Base-by-base conservation (phyloP, 2,329 filamentous ascomycete species). In the Verticillium longisporum region DNA sequence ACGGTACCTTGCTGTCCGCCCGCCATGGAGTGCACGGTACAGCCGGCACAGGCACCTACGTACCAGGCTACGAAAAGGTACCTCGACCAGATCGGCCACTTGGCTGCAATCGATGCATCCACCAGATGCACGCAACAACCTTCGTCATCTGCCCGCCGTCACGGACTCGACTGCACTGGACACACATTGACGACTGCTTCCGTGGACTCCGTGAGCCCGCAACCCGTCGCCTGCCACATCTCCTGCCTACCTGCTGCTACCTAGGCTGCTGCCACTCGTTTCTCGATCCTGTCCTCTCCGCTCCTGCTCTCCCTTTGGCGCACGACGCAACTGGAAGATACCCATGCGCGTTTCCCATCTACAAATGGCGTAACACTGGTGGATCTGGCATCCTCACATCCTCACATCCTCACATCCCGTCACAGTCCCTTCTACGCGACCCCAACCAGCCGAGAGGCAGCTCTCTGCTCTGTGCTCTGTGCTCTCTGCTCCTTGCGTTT, bases 361-460 rank as follows among this genome's bases (percentile, higher is more conserved):
- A 50, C 38, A 41, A 21, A 50, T 58, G 56, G 37, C 37, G 37
- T 58, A 58, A 45, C 56, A 58, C 38, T 32, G 15, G 56, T 58
- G 56, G 56, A 58, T 58, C 56, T 38, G 36, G 37, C 56, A 50
- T 45, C 56, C 37, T 41, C 37, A 53, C 45, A 15, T 41, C 21
- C 45, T 21, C 18, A 21, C 56, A 50, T 45, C 56, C 37, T 41
- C 37, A 53, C 45, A 15, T 41, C 21, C 45, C 45, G 21, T 26
- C 45, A 53, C 45, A 53, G 45, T 53, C 45, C 21, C 45, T 53
- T 53, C 45, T 53, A 18, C 45, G 45, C 45, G 18, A 26, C 45
- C 21, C n/a, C 26, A 31, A 31, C 45, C 45, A 18, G n/a, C 34
- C 45, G 18, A 53, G 45, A 10, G 10, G 41, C 2, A 50, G n/a